Evolutionary conservation across 1,139 yeast genomes (phyloP).

Genomic region (Hansenula lynferdii): DNA sequence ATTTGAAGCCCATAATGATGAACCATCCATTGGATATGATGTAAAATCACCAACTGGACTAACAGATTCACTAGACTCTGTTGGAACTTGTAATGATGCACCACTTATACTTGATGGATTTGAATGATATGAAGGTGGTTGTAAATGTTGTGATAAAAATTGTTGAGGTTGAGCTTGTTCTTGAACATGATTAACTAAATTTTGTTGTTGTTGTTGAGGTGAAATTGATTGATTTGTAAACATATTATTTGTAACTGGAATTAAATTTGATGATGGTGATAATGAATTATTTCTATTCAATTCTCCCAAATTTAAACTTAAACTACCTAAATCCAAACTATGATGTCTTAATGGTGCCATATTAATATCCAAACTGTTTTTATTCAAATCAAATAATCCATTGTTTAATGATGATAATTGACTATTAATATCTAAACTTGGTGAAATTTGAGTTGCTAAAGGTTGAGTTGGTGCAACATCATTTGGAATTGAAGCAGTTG

Average conservation of each 20-base stretch:
- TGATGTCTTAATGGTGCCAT: slow-evolving; percentile 19
- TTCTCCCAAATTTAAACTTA: slow-evolving; percentile 9
- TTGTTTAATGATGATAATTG: too few relatives aligned
- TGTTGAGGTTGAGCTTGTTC: slow-evolving; percentile 2
- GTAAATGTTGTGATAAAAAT: too few relatives aligned
- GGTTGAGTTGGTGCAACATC: too few relatives aligned
- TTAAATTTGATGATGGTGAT: slow-evolving; percentile 4
- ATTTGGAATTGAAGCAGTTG: background rate
- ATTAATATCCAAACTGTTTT: slow-evolving; percentile 18
- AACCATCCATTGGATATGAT: too few relatives aligned
- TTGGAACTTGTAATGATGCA: background rate
- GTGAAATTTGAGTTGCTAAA: too few relatives aligned
- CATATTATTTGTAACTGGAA: too few relatives aligned
- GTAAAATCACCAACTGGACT: background rate
- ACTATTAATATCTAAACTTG: too few relatives aligned
- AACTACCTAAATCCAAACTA: slow-evolving; percentile 16
- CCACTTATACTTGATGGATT: background rate
- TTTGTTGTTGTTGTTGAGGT: background rate
- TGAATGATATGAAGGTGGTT: too few relatives aligned
- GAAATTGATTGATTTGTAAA: too few relatives aligned
- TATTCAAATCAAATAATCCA: slow-evolving; percentile 9
- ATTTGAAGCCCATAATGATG: slow-evolving; percentile 17
- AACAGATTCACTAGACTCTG: background rate
- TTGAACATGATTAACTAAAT: too few relatives aligned
- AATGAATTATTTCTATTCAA: slow-evolving; percentile 4